Percentiles rank a stretch among this genome's conserved stretches.
Evolutionary conservation across 768 basidiomycete genomes (phyloP).

Genomic region (Lentinus tigrinus): DNA sequence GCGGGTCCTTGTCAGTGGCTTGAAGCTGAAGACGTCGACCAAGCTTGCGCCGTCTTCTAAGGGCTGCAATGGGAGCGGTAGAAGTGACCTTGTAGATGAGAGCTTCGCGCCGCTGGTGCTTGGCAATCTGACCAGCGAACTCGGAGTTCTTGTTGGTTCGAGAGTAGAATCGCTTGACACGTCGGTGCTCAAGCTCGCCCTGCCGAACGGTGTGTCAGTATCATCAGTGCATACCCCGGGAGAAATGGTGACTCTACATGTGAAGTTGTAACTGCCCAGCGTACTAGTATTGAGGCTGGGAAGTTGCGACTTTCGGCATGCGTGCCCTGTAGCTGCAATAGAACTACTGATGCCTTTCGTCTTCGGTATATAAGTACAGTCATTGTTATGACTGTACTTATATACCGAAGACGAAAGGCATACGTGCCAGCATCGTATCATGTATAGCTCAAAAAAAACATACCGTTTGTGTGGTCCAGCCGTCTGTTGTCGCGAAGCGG

Average conservation of each 20-base stretch:
- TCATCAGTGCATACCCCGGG: too few species aligned
- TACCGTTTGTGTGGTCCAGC: slow-evolving; percentile 25
- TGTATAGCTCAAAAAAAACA: too few species aligned
- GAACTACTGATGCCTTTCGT: too few species aligned
- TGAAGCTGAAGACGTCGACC: neutral
- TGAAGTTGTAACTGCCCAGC: neutral
- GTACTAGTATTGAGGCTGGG: too few species aligned
- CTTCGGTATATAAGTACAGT: neutral
- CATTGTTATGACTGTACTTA: neutral
- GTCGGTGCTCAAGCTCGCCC: slow-evolving; percentile 38
- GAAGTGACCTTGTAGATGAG: neutral
- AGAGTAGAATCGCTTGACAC: slow-evolving; percentile 36
- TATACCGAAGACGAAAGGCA: too few species aligned
- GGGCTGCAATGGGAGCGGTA: slow-evolving; percentile 8
- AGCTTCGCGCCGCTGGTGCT: neutral
- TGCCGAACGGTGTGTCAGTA: slow-evolving; percentile 7
- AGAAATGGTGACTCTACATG: too few species aligned
- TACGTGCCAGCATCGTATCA: too few species aligned
- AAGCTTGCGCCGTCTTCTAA: neutral
- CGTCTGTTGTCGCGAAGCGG: slow-evolving; percentile 22
- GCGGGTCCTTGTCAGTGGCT: too few species aligned
- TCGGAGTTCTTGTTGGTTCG: slow-evolving; percentile 34
- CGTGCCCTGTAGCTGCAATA: too few species aligned
- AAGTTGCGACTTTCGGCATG: too few species aligned
- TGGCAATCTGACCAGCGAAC: slow-evolving; percentile 31